Base-by-base conservation (phyloP, 345 rosid species). In the Eucalyptus brandiana region DNA sequence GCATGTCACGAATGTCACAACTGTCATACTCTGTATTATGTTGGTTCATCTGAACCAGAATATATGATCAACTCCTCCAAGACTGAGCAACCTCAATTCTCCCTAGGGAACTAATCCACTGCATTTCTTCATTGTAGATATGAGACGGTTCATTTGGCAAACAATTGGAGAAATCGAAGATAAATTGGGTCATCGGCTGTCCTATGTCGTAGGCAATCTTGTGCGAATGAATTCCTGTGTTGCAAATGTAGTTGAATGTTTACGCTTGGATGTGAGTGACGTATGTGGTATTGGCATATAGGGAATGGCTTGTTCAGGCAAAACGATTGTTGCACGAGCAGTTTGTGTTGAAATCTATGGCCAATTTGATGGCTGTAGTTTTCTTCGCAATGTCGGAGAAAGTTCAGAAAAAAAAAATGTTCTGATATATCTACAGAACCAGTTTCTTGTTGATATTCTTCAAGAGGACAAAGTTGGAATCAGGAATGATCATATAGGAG, bases 301-400 rank as follows among this genome's bases (percentile, higher is more conserved):
- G 9, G 51, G 89, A 8, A 88, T 58, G 88, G 83, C 30, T 28
- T 83, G 88, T 10, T 44, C 16, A 40, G 88, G 88, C 80, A 87
- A 62, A 48, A 21, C 53, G 12, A 45, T 83, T 15, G 4, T 93
- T 9, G 93, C 95, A 10, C 85, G 76, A 58, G 88, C 86, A 56
- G 62, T 92, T 10, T 90, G 48, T 54, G 89, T 90, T 26, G 4
- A 45, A 48, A 86, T 91, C 40, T 53, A 62, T 7, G 12, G 6
- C 15, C 7, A 89, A 37, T 95, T 93, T 24, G 89, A 90, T 53
- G 87, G 86, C 8, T 13, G 69, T 32, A 89, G 87, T 90, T 91
- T 94, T 13, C 49, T 92, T 12, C 76, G 51, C 17, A 93, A 92
- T 80, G 93, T 93, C 48, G 15, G 12, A 45, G 47, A 9, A 45